Percentiles rank a stretch among this genome's conserved stretches.
These are phyloP conservation scores for Zygoascus meyerae DNA, from an alignment of 1,139 yeast genomes.

Conservation along the genomic window DNA sequence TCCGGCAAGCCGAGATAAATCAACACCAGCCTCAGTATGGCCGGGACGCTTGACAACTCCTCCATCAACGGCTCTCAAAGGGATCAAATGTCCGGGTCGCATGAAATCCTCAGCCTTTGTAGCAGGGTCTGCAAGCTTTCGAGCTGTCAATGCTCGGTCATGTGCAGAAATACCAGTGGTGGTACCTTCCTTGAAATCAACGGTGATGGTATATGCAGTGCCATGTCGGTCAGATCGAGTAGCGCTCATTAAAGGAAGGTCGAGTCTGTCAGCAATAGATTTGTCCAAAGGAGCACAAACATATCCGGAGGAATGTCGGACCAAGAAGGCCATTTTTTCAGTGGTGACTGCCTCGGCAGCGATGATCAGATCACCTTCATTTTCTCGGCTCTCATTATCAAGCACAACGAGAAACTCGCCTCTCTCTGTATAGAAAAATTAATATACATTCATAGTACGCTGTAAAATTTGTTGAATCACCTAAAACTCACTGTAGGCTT, in stretches of 20 bases:
- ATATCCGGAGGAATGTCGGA: slow-evolving; percentile 79
- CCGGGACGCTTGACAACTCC: slow-evolving; percentile 79
- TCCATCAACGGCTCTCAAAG: slow-evolving; percentile 86
- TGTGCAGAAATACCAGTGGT: slow-evolving; percentile 97
- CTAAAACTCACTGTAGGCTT: slow-evolving; percentile 57
- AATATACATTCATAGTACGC: not conserved
- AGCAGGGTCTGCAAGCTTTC: slow-evolving; percentile 56
- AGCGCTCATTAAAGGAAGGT: slow-evolving; percentile 72
- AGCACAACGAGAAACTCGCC: slow-evolving; percentile 91
- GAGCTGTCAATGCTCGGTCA: slow-evolving; percentile 84
- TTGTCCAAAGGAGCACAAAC: slow-evolving; percentile 86
- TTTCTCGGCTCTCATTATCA: slow-evolving; percentile 94
- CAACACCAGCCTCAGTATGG: slow-evolving; percentile 98
- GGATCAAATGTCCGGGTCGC: slow-evolving; percentile 92
- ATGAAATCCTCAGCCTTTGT: slow-evolving; percentile 61
- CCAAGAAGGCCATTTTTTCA: slow-evolving; percentile 90
- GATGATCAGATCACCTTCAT: slow-evolving; percentile 93
- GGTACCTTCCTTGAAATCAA: slow-evolving; percentile 73
- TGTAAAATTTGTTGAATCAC: too few relatives aligned
- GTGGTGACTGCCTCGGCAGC: slow-evolving; percentile 81
- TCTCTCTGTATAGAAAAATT: slow-evolving; percentile 36
- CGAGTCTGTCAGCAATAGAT: slow-evolving; percentile 70
- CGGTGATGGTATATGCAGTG: slow-evolving; percentile 93
- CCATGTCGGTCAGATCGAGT: slow-evolving; percentile 80
- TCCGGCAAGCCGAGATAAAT: slow-evolving; percentile 71